Base-by-base conservation (phyloP, 306 rosid genomes). In the Castanea mollissima region DNA sequence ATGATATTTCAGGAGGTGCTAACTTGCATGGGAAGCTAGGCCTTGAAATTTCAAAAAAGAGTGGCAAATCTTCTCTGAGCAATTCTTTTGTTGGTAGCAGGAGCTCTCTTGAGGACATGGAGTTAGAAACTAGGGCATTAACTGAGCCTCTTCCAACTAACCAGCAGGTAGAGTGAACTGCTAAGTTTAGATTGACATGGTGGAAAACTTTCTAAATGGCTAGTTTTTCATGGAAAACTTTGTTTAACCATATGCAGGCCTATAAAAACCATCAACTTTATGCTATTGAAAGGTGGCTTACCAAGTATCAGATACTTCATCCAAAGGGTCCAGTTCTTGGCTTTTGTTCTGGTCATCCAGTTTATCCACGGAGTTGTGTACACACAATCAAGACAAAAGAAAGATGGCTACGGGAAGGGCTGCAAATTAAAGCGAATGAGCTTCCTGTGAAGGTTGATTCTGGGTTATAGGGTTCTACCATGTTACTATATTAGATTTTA, bases 101-200 rank as follows among this genome's bases (percentile, higher is more conserved):
- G 72, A 83, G 88, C 83, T 85, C 90, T 80, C 91, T 94, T 49
- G 99, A 94, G 89, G 99, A 94, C 73, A 80, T 94, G 85, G 99
- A 94, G 80, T 92, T 94, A 79, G 95, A 94, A 91, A 92, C 97
- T 74, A 87, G 95, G 85, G 97, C 97, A 83, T 88, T 92, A 74
- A 94, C 99, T n/a, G 99, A 94, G 85, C 95, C 97, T 81, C 97
- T 94, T 85, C 99, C 99, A 75, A 91, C 97, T 46, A 94, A 94
- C 84, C 99, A 94, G 80, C 97, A 90, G 97, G 97, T 92, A 67
- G 63, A 72, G 79, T 82, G 73, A 44, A 70, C 69, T 69, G 80
- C 29, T 69, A 69, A 41, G 65, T 78, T 78, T 76, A 14, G 78
- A 29, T 71, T 72, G 75, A 78, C 81, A 73, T 41, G 55, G 69